These are phyloP conservation scores for Syzygium syzygioides DNA, from an alignment of 441 rosid genomes.

Conservation along the genomic window DNA sequence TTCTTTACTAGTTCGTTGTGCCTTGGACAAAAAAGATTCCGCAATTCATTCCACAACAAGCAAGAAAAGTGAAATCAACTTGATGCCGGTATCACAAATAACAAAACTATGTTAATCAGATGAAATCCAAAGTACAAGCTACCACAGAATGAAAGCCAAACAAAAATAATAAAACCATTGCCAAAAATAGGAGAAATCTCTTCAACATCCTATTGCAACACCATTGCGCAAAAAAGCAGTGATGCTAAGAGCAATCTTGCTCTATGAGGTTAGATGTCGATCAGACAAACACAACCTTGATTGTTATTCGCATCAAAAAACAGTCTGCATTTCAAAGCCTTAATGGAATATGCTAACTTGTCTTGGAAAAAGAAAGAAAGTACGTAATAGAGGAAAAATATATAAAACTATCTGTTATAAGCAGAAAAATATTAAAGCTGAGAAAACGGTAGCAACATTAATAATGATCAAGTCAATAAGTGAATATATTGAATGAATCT, in stretches of 20 bases:
- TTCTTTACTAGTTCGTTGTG: background rate
- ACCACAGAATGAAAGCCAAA: background rate
- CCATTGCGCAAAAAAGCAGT: background rate
- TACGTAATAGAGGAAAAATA: too few species aligned
- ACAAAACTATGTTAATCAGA: background rate
- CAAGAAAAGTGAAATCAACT: background rate
- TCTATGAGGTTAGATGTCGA: background rate
- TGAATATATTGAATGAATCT: too few species aligned
- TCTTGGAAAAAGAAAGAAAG: too few species aligned
- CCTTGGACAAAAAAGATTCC: background rate
- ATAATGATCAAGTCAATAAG: too few species aligned
- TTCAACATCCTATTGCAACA: background rate
- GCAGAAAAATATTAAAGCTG: too few species aligned
- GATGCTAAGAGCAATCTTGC: background rate
- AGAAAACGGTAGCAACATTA: too few species aligned
- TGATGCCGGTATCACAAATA: background rate
- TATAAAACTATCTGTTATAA: too few species aligned
- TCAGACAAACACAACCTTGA: background rate
- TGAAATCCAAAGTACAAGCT: background rate
- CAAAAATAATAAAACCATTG: background rate
- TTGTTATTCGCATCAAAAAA: background rate
- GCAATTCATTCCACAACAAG: background rate
- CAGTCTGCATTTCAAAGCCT: background rate
- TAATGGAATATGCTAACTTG: too few species aligned
- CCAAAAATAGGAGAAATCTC: background rate